A percentile compares a stretch with the other conserved stretches of the same genome.
These are phyloP conservation scores for Epichloe gansuensis DNA, from an alignment of 2,329 filamentous ascomycete genomes.

Conservation along the genomic window DNA sequence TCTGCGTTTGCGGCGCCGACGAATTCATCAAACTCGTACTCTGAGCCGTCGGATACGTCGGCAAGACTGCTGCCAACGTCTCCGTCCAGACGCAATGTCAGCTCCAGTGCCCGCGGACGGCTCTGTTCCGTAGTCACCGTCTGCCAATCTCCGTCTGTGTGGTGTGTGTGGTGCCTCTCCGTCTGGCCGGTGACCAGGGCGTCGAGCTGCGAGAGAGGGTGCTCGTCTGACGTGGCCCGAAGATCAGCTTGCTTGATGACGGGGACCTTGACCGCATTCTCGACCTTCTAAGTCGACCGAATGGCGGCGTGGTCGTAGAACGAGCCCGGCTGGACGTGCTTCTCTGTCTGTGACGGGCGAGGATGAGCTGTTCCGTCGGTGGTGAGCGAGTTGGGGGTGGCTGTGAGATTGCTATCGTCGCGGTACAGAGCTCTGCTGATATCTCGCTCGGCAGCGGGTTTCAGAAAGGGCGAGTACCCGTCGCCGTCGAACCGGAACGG, in stretches of 20 bases:
- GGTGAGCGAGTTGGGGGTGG: neutral
- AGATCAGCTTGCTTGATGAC: slow-evolving; percentile 12
- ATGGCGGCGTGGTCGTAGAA: slow-evolving; percentile 26
- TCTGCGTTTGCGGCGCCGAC: neutral
- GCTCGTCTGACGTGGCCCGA: neutral
- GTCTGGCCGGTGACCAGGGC: slow-evolving; percentile 8
- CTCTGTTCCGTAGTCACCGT: slow-evolving; percentile 21
- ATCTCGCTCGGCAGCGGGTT: slow-evolving; percentile 27
- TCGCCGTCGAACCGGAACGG: slow-evolving; percentile 34
- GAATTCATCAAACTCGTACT: slow-evolving; percentile 9
- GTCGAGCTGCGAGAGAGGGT: slow-evolving; percentile 5
- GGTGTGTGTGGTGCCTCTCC: slow-evolving; percentile 4
- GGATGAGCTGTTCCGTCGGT: neutral
- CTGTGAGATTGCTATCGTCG: slow-evolving; percentile 12
- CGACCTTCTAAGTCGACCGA: slow-evolving; percentile 27
- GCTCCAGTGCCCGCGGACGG: slow-evolving; percentile 11
- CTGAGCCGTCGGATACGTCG: slow-evolving; percentile 26
- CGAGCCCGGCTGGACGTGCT: slow-evolving; percentile 8
- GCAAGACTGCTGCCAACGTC: slow-evolving; percentile 32
- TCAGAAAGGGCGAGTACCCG: slow-evolving; percentile 24
- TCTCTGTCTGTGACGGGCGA: neutral
- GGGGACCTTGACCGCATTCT: slow-evolving; percentile 25
- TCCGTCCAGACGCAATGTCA: slow-evolving; percentile 11
- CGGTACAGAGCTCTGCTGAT: slow-evolving; percentile 27
- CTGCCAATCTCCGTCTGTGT: slow-evolving; percentile 22